phyloP scores from a whole-genome alignment of 225 moss, liverwort and hornwort species.

The Polytrichum commune region DNA sequence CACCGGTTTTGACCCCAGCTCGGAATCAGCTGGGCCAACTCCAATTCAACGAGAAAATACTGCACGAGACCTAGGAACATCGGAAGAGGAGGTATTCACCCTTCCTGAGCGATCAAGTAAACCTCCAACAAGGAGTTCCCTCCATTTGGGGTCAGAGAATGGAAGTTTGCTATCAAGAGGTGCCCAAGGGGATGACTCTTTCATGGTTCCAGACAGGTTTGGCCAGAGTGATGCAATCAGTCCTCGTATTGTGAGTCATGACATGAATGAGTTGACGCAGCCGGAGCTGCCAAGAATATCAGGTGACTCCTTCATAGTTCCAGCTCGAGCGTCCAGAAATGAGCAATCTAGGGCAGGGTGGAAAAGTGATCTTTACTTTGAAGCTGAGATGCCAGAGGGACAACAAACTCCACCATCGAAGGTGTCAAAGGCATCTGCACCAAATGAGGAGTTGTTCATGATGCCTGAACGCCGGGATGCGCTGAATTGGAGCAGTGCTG shows the following conservation, averaged over 20 bases:
- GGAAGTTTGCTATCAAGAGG: background rate
- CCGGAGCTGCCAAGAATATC: background rate
- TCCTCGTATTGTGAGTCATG: slow-evolving; percentile 2
- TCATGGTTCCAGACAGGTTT: slow-evolving; percentile 10
- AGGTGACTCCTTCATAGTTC: slow-evolving; percentile 13
- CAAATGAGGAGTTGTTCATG: slow-evolving; percentile 1
- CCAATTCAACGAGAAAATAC: background rate
- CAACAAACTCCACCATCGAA: background rate
- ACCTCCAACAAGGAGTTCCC: background rate
- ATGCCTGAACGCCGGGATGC: slow-evolving; percentile 9
- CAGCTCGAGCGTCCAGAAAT: slow-evolving; percentile 4
- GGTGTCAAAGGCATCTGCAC: background rate
- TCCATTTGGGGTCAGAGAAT: background rate
- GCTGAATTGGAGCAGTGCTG: slow-evolving; percentile 1
- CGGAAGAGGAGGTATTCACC: background rate
- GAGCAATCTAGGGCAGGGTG: slow-evolving; percentile 7
- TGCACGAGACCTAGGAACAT: background rate
- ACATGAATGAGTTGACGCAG: slow-evolving; percentile 3
- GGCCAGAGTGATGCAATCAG: slow-evolving; percentile 1
- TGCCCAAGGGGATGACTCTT: slow-evolving; percentile 8
- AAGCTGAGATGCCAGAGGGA: slow-evolving; percentile 8
- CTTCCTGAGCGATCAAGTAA: slow-evolving; percentile 2
- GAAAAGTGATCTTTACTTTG: slow-evolving; percentile 1
- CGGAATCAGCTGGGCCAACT: slow-evolving; percentile 1
- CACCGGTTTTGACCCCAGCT: slow-evolving; percentile 2